These are phyloP conservation scores for Elymus sibiricus DNA, from an alignment of 176 grass and related monocot species.

Conservation along the genomic window DNA sequence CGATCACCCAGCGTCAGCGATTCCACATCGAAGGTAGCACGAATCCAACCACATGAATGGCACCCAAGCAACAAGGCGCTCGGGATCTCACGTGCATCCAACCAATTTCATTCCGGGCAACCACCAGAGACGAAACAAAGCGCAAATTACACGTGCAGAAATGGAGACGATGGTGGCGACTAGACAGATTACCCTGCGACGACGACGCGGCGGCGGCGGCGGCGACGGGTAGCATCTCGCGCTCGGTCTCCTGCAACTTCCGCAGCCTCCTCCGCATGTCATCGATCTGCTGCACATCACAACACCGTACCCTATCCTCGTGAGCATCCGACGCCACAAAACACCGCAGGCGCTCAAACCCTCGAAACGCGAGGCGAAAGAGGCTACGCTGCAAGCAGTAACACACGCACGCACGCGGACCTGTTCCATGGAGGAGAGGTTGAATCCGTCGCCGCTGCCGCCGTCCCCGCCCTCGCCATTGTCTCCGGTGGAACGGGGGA, in stretches of 20 bases:
- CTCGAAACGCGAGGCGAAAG: background rate
- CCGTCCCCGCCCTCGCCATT: background rate
- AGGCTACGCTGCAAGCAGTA: constrained; percentile 1
- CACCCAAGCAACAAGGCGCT: background rate
- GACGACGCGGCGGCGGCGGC: background rate
- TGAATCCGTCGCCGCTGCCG: background rate
- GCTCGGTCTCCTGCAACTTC: constrained; percentile 28
- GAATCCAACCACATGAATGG: background rate
- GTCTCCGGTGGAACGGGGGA: background rate
- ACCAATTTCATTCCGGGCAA: background rate
- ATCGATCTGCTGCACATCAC: constrained; percentile 31
- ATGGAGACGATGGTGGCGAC: background rate
- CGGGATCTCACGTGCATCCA: background rate
- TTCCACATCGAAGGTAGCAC: background rate
- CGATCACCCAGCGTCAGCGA: background rate
- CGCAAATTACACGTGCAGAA: background rate
- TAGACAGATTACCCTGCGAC: constrained; percentile 26
- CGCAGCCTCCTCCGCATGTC: constrained; percentile 30
- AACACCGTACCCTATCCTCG: constrained; percentile 6
- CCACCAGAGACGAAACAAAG: background rate
- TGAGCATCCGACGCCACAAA: background rate
- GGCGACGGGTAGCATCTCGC: constrained; percentile 15
- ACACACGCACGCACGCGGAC: background rate
- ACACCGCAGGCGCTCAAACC: background rate
- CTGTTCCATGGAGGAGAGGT: constrained; percentile 15